Evolutionary conservation across 2,329 filamentous ascomycete genomes (phyloP).

Genomic region (Colletotrichum limetticola): DNA sequence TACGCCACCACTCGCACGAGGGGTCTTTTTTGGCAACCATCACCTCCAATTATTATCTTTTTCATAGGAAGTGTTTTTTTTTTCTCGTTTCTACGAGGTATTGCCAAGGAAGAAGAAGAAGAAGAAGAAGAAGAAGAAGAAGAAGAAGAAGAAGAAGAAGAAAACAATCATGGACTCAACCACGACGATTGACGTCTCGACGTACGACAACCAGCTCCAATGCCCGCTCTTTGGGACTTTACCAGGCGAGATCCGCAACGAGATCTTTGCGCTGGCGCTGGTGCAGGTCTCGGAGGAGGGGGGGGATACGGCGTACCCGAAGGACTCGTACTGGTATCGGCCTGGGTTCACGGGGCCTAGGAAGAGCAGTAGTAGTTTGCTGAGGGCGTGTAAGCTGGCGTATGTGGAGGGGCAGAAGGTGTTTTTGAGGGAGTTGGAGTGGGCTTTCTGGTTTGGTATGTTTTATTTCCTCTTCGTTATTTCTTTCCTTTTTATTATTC

Average conservation of each 20-base stretch:
- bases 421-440: constrained; percentile 25
- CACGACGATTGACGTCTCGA: neutral
- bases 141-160: too few species aligned
- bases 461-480: neutral
- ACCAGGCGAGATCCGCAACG: constrained; percentile 60
- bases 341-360: constrained; percentile 52
- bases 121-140: too few species aligned
- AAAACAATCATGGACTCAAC: neutral
- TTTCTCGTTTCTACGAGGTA: too few species aligned
- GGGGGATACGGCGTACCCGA: constrained; percentile 38
- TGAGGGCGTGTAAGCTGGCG: constrained; percentile 51
- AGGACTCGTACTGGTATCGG: constrained; percentile 49
- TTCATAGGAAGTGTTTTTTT: too few species aligned
- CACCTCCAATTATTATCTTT: neutral
- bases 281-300: constrained; percentile 49
- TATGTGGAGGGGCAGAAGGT: constrained; percentile 18
- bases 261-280: constrained; percentile 56
- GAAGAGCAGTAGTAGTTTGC: constrained; percentile 48
- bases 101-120: too few species aligned
- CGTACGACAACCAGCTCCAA: neutral
- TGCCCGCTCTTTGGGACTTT: constrained; percentile 48
- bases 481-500: too few species aligned
- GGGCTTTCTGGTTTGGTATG: constrained; percentile 27
- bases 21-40: too few species aligned
- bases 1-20: neutral